Evolutionary conservation across 202 grass and related monocot genomes (phyloP).

Genomic region (Saccharum hybrid): DNA sequence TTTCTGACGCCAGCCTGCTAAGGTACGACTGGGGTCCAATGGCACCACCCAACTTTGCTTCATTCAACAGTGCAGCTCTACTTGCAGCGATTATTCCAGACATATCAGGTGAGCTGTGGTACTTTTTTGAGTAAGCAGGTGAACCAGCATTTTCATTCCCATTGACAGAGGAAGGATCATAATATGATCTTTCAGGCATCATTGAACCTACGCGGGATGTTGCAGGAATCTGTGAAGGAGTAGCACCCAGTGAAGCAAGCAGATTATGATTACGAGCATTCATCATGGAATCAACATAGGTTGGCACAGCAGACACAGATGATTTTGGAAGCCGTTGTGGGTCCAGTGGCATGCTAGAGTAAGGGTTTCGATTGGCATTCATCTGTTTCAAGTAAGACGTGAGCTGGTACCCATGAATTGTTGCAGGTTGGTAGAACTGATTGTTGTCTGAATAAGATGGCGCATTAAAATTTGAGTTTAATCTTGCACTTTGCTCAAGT

Average conservation of each 20-base stretch:
- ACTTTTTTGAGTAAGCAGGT: conserved; percentile 85
- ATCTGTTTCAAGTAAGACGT: conserved; percentile 78
- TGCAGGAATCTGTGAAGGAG: conserved; percentile 63
- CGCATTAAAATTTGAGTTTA: conserved; percentile 64
- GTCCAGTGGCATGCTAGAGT: conserved; percentile 65
- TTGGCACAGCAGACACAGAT: conserved; percentile 52
- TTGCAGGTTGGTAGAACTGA: conserved; percentile 89
- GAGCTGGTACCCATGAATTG: conserved; percentile 91
- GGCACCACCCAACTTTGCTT: conserved; percentile 67
- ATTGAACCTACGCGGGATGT: conserved; percentile 57
- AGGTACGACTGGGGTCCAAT: conserved; percentile 67
- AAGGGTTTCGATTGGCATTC: conserved; percentile 63
- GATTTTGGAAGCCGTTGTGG: conserved; percentile 58
- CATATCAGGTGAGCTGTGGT: conserved; percentile 98
- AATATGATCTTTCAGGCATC: conserved; percentile 66
- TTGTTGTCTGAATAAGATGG: conserved; percentile 65
- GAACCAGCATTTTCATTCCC: conserved; percentile 52
- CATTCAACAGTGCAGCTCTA: conserved; percentile 71
- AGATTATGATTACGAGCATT: conserved; percentile 64
- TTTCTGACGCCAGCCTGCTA: conserved; percentile 68
- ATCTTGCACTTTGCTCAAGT: conserved; percentile 61
- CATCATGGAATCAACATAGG: conserved; percentile 60
- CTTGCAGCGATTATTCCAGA: conserved; percentile 92
- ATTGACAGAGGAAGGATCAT: conserved; percentile 67
- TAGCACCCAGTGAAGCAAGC: conserved; percentile 60